Evolutionary conservation across 768 basidiomycete species (phyloP).

Genomic region (Kockovaella imperatae): DNA sequence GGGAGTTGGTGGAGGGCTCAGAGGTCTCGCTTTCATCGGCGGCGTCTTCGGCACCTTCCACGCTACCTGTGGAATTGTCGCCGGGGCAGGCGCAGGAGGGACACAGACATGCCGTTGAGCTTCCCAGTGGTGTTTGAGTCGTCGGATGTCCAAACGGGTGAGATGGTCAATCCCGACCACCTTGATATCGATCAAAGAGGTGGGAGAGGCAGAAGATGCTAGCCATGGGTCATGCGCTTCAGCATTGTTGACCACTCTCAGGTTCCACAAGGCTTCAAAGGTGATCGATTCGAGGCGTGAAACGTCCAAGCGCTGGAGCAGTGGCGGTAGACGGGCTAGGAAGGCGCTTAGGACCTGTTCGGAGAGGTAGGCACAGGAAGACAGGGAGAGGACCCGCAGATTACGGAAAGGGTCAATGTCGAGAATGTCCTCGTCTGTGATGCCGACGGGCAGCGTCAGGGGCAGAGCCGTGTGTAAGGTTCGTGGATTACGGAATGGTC

Average conservation of each 20-base stretch:
- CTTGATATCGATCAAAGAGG: conserved; percentile 21
- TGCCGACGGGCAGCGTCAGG: neutral
- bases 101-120: conserved; percentile 13
- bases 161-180: conserved; percentile 36
- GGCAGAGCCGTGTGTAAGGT: neutral
- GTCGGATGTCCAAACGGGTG: conserved; percentile 24
- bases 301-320: conserved; percentile 18
- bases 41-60: neutral
- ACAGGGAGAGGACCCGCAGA: conserved; percentile 10
- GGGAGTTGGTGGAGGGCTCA: neutral
- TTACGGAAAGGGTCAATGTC: neutral
- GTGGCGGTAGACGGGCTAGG: conserved; percentile 14
- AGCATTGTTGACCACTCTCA: conserved; percentile 9
- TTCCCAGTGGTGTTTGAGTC: conserved; percentile 28
- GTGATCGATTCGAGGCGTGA: conserved; percentile 25
- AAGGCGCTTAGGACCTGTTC: conserved; percentile 8
- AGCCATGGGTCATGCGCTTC: neutral
- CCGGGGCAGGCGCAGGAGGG: neutral
- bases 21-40: neutral
- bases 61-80: neutral
- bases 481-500: too few relatives aligned
- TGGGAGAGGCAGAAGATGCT: neutral
- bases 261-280: conserved; percentile 11
- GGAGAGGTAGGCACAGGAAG: conserved; percentile 19
- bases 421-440: neutral